Evolutionary conservation across 139 green algal genomes (phyloP).

Genomic region (Chlorella sp.): DNA sequence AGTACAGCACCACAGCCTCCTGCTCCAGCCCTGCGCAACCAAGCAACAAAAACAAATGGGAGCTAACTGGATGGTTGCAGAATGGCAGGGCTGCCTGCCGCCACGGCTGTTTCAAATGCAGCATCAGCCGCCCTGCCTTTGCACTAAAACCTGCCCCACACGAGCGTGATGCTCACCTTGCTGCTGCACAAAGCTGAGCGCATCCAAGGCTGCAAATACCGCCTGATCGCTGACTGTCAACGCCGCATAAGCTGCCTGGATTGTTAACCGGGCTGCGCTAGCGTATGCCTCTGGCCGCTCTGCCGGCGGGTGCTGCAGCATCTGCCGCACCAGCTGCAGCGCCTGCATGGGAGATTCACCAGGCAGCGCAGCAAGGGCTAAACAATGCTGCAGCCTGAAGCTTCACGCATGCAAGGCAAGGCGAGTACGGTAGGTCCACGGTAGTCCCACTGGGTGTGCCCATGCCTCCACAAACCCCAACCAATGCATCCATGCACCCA

Average conservation of each 20-base stretch:
- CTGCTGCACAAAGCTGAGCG: not conserved
- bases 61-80: too few species aligned
- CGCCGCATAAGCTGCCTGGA: slow-evolving; percentile 18
- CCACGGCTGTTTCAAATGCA: not conserved
- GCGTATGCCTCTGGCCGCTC: not conserved
- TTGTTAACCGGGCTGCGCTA: not conserved
- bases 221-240: slow-evolving; percentile 31
- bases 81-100: too few species aligned
- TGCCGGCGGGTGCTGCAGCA: slow-evolving; percentile 16
- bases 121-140: not conserved
- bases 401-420: too few species aligned
- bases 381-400: too few species aligned
- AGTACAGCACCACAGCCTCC: slow-evolving; percentile 39
- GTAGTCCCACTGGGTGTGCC: too few species aligned
- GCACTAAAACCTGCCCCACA: not conserved
- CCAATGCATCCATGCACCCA: too few species aligned
- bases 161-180: not conserved
- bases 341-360: slow-evolving; percentile 8
- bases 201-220: slow-evolving; percentile 22
- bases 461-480: too few species aligned
- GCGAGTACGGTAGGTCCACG: too few species aligned
- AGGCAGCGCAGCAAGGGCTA: not conserved
- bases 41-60: too few species aligned
- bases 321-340: slow-evolving; percentile 15
- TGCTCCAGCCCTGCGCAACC: slow-evolving; percentile 5